Percentiles rank a stretch among this genome's conserved stretches.
phyloP scores from a whole-genome alignment of 2,329 filamentous ascomycete genomes.

The Nannizziopsis barbatae region DNA sequence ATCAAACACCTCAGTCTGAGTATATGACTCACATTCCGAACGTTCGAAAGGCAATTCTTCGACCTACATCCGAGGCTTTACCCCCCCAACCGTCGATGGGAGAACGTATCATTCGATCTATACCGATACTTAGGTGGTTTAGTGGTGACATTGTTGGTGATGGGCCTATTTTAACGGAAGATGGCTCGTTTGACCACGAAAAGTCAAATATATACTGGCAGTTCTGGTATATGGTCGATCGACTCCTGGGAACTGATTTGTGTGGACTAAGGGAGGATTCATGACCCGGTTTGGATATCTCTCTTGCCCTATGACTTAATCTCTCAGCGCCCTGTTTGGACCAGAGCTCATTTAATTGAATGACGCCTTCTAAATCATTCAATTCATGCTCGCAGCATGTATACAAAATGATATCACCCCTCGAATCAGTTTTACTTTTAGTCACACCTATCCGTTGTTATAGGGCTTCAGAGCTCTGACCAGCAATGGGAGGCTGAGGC shows the following conservation, averaged over 20 bases:
- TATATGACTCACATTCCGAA: slow-evolving; percentile 52
- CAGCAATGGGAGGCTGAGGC: too few species aligned
- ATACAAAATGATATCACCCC: too few species aligned
- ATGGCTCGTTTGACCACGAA: slow-evolving; percentile 56
- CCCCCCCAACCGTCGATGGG: slow-evolving; percentile 55
- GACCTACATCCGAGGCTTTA: slow-evolving; percentile 59
- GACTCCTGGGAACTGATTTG: slow-evolving; percentile 47
- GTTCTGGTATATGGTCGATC: slow-evolving; percentile 48
- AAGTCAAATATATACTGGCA: slow-evolving; percentile 51
- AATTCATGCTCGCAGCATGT: too few species aligned
- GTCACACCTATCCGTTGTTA: too few species aligned
- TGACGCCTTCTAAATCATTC: too few species aligned
- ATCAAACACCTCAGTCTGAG: slow-evolving; percentile 33
- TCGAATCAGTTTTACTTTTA: too few species aligned
- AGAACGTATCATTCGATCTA: slow-evolving; percentile 52
- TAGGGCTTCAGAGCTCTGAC: too few species aligned
- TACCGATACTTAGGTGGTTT: slow-evolving; percentile 63
- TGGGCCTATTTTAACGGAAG: slow-evolving; percentile 36
- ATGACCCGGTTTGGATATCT: slow-evolving; percentile 17
- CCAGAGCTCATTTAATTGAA: too few species aligned
- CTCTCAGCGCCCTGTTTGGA: background rate
- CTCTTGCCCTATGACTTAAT: background rate
- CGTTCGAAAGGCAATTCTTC: slow-evolving; percentile 53
- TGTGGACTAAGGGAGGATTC: slow-evolving; percentile 47
- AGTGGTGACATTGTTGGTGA: slow-evolving; percentile 44